Conservation (phyloP, 2,329 filamentous ascomycete species). For the Fusarium sp. region DNA sequence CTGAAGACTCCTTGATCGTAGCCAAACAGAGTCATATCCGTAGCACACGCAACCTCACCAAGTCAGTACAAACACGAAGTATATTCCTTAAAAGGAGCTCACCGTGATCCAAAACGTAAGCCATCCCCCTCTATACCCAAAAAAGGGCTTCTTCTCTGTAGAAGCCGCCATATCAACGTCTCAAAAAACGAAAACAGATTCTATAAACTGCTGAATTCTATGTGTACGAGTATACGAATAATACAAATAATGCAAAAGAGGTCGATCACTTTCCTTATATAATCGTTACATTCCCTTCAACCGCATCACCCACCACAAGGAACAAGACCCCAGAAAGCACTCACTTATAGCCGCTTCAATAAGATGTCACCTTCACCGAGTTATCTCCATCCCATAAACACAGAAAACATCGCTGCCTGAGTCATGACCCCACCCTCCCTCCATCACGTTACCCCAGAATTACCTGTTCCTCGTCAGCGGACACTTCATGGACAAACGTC, state of each 20-base stretch:
- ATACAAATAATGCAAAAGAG: not conserved
- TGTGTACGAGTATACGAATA: not conserved
- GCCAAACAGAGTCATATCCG: conserved; percentile 28
- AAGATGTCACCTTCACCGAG: not conserved
- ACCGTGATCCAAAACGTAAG: conserved; percentile 32
- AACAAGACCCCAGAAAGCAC: not conserved
- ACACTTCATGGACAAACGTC: not conserved
- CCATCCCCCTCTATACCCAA: conserved; percentile 28
- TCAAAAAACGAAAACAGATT: not conserved
- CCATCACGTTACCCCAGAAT: not conserved
- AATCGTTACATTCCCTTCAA: not conserved
- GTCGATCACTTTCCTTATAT: conserved; percentile 5
- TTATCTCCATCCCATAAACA: not conserved
- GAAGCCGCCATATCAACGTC: not conserved
- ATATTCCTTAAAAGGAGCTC: not conserved
- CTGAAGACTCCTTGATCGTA: conserved; percentile 25
- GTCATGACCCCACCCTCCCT: conserved; percentile 1
- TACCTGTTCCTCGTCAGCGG: not conserved
- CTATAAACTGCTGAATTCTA: not conserved
- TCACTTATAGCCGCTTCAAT: conserved; percentile 16
- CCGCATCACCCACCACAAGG: not conserved
- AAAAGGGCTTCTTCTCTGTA: conserved; percentile 7
- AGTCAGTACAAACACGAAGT: not conserved
- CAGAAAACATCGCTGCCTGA: conserved; percentile 6
- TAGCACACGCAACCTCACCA: conserved; percentile 17